Percentiles rank a stretch among this genome's conserved stretches.
Conservation (phyloP, 2,329 filamentous ascomycete species). For the Claviceps digitariae region DNA sequence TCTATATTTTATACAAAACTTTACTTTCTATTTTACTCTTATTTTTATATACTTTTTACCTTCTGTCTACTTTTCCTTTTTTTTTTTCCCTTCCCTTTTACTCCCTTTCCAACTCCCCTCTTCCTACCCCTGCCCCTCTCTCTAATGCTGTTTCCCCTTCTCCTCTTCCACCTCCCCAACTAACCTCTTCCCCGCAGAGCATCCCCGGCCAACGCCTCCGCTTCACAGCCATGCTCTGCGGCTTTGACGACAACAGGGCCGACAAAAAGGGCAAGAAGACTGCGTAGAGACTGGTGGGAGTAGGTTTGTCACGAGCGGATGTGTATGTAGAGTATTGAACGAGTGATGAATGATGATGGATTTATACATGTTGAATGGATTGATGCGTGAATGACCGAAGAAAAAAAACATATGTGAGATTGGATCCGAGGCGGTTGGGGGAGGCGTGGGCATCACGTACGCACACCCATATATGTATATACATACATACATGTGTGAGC, state of each 20-base stretch:
- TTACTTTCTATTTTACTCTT: neutral
- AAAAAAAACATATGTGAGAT: too few relatives aligned
- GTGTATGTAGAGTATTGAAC: neutral
- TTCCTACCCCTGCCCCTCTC: too few relatives aligned
- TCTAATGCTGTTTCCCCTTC: neutral
- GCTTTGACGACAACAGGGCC: constrained; percentile 21
- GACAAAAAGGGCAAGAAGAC: neutral
- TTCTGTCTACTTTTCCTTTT: neutral
- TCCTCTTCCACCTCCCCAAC: neutral
- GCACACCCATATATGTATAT: too few relatives aligned
- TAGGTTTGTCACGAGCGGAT: too few relatives aligned
- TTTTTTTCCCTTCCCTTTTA: too few relatives aligned
- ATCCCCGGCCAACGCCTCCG: constrained; percentile 41
- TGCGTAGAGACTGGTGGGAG: neutral
- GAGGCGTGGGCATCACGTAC: too few relatives aligned
- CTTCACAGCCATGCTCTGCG: constrained; percentile 43
- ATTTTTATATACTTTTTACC: neutral
- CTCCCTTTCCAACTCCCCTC: too few relatives aligned
- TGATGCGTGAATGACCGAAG: too few relatives aligned
- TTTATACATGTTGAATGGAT: too few relatives aligned
- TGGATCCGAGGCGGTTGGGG: too few relatives aligned
- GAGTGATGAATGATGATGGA: neutral
- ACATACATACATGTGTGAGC: too few relatives aligned
- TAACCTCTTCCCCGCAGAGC: constrained; percentile 29
- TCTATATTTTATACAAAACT: too few relatives aligned